These are phyloP conservation scores for Picea engelmannii DNA, from an alignment of 83 land plant species.

Conservation along the genomic window DNA sequence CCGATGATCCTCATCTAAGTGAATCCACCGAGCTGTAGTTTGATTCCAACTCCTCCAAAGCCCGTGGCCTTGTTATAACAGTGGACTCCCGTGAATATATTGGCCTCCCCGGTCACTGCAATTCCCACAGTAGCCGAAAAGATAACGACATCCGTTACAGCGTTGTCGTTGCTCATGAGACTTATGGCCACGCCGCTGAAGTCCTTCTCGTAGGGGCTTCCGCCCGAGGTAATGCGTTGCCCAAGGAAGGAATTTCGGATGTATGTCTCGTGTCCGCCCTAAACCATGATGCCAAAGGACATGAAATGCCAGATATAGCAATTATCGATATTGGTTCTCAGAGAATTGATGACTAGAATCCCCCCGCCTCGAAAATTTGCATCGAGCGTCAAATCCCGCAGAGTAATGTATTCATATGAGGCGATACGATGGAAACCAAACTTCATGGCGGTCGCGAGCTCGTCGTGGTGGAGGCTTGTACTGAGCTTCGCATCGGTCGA, in stretches of 20 bases:
- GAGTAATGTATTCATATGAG: conserved; percentile 41
- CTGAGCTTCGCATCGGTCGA: conserved; percentile 11
- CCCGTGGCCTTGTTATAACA: too few species aligned
- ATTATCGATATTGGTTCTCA: too few species aligned
- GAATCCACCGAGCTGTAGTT: conserved; percentile 29
- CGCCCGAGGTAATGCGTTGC: conserved; percentile 82
- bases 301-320: conserved; percentile 46
- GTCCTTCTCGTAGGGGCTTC: conserved; percentile 54
- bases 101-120: conserved; percentile 54
- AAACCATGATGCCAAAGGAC: conserved; percentile 8
- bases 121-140: conserved; percentile 51
- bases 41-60: too few species aligned
- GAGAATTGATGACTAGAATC: conserved; percentile 32
- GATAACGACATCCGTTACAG: too few species aligned
- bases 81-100: too few species aligned
- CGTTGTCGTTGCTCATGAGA: too few species aligned
- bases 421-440: too few species aligned
- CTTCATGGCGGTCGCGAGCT: not conserved
- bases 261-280: conserved; percentile 71
- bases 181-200: conserved; percentile 4
- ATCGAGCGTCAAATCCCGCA: conserved; percentile 44
- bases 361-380: conserved; percentile 73
- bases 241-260: conserved; percentile 72
- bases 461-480: not conserved
- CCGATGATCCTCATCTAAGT: conserved; percentile 52